phyloP scores from a whole-genome alignment of 2,329 filamentous ascomycete species.

The Penicillium fuscoglaucum region DNA sequence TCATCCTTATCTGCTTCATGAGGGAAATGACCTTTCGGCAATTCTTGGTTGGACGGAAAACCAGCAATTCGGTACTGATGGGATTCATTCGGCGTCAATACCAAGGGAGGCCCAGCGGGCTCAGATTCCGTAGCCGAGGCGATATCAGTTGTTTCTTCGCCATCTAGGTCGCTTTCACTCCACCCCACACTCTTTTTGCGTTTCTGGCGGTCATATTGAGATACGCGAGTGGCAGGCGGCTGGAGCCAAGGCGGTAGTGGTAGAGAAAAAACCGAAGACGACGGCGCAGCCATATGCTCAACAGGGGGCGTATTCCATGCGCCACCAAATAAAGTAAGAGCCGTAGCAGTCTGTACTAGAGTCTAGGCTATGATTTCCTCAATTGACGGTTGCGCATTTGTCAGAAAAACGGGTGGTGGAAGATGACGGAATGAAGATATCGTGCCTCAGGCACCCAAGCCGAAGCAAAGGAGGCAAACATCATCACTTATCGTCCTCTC shows the following conservation, averaged over 20 bases:
- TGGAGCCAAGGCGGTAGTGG: conserved; percentile 42
- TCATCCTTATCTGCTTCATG: conserved; percentile 33
- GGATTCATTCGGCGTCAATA: conserved; percentile 43
- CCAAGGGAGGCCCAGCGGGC: conserved; percentile 25
- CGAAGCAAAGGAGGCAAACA: conserved; percentile 26
- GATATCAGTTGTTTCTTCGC: conserved; percentile 33
- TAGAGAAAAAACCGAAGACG: conserved; percentile 40
- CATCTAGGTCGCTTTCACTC: conserved; percentile 28
- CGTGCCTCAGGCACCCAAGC: conserved; percentile 11
- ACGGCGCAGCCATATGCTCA: conserved; percentile 30
- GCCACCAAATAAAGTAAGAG: neutral
- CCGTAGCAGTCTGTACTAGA: neutral
- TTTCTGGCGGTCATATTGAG: conserved; percentile 40
- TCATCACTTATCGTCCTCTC: conserved; percentile 23
- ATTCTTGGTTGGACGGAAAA: conserved; percentile 38
- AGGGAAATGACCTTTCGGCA: conserved; percentile 45
- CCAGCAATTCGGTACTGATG: conserved; percentile 47
- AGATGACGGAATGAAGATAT: conserved; percentile 8
- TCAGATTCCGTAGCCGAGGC: conserved; percentile 25
- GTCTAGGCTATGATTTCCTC: neutral
- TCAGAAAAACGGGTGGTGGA: conserved; percentile 4
- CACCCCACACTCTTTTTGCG: conserved; percentile 32
- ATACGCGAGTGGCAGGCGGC: conserved; percentile 36
- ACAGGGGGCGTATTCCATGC: neutral
- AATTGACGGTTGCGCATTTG: neutral